Evolutionary conservation across 345 rosid species (phyloP).

Genomic region (Gossypium australe): DNA sequence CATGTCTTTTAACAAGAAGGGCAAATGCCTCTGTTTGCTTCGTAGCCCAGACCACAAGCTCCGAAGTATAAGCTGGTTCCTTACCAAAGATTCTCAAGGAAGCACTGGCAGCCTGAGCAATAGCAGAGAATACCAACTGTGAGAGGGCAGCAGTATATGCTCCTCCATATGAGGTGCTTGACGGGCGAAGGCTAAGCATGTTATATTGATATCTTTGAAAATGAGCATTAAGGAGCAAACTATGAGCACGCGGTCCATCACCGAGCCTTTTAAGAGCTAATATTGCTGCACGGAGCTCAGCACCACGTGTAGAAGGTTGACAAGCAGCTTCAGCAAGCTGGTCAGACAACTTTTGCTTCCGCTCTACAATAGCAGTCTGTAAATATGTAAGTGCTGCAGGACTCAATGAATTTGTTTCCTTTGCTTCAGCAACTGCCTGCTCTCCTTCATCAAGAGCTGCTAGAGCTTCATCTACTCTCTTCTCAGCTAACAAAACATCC

Average conservation of each 20-base stretch:
- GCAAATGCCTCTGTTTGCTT: conserved; percentile 90
- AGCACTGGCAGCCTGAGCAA: conserved; percentile 92
- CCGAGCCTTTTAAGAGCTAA: conserved; percentile 94
- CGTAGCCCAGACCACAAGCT: conserved; percentile 98
- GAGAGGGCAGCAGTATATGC: conserved; percentile 99
- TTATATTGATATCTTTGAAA: conserved; percentile 76
- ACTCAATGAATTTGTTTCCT: conserved; percentile 46
- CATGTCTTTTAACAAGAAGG: conserved; percentile 90
- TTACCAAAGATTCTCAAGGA: conserved; percentile 76
- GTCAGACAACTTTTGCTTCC: conserved; percentile 83
- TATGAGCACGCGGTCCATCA: conserved; percentile 96
- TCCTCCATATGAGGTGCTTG: conserved; percentile 96
- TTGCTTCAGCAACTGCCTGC: conserved; percentile 51
- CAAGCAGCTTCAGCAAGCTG: conserved; percentile 96
- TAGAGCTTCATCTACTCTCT: conserved; percentile 91
- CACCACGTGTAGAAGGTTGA: conserved; percentile 90
- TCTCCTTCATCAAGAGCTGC: conserved; percentile 90
- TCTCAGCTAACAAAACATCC: conserved; percentile 93
- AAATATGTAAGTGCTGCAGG: conserved; percentile 43
- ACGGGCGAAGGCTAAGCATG: conserved; percentile 95
- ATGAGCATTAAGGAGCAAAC: conserved; percentile 86
- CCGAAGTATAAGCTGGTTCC: conserved; percentile 86
- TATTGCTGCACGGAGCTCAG: conserved; percentile 91
- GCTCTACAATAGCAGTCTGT: conserved; percentile 56
- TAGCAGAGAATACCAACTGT: conserved; percentile 93